Percentiles rank a stretch among this genome's conserved stretches.
These are phyloP conservation scores for Suillus plorans DNA, from an alignment of 768 basidiomycete genomes.

Conservation along the genomic window DNA sequence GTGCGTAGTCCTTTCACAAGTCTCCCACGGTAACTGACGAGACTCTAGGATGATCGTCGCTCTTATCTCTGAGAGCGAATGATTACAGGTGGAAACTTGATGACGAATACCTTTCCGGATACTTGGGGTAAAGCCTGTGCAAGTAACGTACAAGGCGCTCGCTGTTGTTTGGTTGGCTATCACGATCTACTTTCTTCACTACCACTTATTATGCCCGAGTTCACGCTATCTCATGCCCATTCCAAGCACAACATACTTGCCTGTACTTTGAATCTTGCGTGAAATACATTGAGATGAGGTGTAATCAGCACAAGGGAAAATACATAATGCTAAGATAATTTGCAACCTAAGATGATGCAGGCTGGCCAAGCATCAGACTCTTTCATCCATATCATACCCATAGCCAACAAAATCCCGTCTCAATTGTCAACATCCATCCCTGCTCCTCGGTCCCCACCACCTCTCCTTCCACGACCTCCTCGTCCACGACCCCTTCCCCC, in stretches of 20 bases:
- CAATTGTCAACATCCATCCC: slow-evolving; percentile 31
- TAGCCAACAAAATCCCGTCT: slow-evolving; percentile 1
- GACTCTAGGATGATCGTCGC: slow-evolving; percentile 77
- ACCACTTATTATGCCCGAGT: neutral
- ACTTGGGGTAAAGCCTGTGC: neutral
- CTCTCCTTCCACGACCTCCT: slow-evolving; percentile 19
- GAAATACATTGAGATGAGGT: slow-evolving; percentile 1
- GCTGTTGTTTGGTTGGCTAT: neutral
- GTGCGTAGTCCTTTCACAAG: slow-evolving; percentile 42
- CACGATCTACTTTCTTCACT: slow-evolving; percentile 4
- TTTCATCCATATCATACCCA: neutral
- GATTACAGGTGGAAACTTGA: neutral
- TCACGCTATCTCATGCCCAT: neutral
- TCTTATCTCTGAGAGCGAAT: slow-evolving; percentile 79
- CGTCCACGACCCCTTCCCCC: slow-evolving; percentile 26
- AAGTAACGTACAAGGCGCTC: neutral
- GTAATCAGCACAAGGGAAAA: neutral
- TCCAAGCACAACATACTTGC: neutral
- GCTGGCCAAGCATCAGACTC: neutral
- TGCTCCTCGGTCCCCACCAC: slow-evolving; percentile 7
- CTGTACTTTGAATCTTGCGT: neutral
- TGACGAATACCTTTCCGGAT: neutral
- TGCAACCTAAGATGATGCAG: neutral
- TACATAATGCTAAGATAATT: slow-evolving; percentile 4
- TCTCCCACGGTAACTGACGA: neutral